These are phyloP conservation scores for Chlorokybus atmophyticus DNA, from an alignment of 139 green algal genomes.

Conservation along the genomic window DNA sequence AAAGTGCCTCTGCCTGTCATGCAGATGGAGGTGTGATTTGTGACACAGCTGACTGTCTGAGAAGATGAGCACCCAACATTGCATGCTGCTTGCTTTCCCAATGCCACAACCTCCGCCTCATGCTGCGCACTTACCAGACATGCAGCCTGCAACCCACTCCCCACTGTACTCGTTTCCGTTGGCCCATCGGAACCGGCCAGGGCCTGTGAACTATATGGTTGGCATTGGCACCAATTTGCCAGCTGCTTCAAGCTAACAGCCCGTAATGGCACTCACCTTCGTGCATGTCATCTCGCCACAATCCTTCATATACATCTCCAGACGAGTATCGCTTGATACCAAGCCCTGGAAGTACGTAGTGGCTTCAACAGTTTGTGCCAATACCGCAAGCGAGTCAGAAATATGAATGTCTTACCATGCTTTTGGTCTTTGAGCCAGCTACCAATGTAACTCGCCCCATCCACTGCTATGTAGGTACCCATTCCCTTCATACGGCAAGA, in stretches of 20 bases:
- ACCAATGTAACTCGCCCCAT: conserved; percentile 17
- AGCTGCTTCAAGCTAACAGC: conserved; percentile 61
- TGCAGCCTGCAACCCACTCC: conserved; percentile 63
- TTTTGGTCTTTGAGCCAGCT: conserved; percentile 17
- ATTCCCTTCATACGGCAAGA: conserved; percentile 35
- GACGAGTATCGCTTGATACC: conserved; percentile 24
- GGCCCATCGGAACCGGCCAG: conserved; percentile 36
- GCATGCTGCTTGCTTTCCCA: too few species aligned
- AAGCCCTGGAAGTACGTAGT: too few species aligned
- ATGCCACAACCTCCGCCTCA: too few species aligned
- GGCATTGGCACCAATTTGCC: conserved; percentile 59
- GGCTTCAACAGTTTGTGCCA: too few species aligned
- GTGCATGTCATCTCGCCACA: conserved; percentile 24
- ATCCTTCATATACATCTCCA: conserved; percentile 32
- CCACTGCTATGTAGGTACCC: conserved; percentile 10
- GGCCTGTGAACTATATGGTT: too few species aligned
- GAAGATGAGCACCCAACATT: too few species aligned
- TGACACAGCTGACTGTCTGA: too few species aligned
- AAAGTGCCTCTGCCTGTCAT: too few species aligned
- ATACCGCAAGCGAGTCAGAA: too few species aligned
- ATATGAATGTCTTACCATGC: too few species aligned
- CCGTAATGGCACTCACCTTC: too few species aligned
- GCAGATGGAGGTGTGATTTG: too few species aligned
- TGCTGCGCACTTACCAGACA: conserved; percentile 73
- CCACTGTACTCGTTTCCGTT: conserved; percentile 54